Conservation (phyloP, 192 early-diverging fungal species). For the Chytriomyces sp. region DNA sequence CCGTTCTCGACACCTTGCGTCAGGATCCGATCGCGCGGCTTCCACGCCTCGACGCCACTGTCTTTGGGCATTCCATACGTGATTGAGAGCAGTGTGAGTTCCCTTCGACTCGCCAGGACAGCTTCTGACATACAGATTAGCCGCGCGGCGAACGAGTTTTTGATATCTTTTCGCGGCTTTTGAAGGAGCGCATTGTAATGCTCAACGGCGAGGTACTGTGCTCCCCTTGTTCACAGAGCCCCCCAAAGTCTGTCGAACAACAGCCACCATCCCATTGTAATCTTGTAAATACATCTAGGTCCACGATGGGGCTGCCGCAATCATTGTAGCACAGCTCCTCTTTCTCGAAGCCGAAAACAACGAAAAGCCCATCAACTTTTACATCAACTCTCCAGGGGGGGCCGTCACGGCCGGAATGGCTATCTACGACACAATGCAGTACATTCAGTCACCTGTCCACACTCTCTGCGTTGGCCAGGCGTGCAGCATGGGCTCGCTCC, state of each 20-base stretch:
- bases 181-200: slow-evolving; percentile 96
- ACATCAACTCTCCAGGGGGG: slow-evolving; percentile 98
- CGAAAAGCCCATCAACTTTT: slow-evolving; percentile 90
- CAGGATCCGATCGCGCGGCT: neutral
- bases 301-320: slow-evolving; percentile 78
- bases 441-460: no score
- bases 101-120: neutral
- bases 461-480: slow-evolving; percentile 98
- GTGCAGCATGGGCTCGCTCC: slow-evolving; percentile 95
- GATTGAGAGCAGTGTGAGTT: slow-evolving; percentile 48
- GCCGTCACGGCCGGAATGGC: no score
- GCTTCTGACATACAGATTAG: slow-evolving; percentile 19
- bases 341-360: slow-evolving; percentile 95
- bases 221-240: no score
- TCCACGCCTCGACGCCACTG: neutral
- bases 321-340: slow-evolving; percentile 94
- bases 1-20: no score
- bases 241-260: neutral
- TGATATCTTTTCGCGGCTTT: slow-evolving; percentile 93
- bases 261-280: no score
- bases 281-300: slow-evolving; percentile 38
- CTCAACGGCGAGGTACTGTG: slow-evolving; percentile 93
- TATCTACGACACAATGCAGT: slow-evolving; percentile 57
- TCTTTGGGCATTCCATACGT: slow-evolving; percentile 55
- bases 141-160: slow-evolving; percentile 87